Base-by-base conservation (phyloP, 768 basidiomycete species). In the Mycena latifolia region DNA sequence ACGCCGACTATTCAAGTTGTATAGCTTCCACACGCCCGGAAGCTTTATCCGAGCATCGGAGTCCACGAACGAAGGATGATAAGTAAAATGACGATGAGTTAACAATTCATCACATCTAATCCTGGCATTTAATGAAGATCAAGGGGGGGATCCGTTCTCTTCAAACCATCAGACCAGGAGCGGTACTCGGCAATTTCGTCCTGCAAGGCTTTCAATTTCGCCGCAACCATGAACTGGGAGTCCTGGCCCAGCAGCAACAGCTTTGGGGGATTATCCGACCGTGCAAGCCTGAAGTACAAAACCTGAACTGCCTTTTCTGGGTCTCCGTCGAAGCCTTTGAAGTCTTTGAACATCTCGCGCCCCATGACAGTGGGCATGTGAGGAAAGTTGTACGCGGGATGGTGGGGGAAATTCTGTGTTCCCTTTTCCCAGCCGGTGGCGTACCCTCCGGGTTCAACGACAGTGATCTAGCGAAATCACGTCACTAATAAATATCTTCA, bases 311-410 rank as follows among this genome's bases (percentile, higher is more conserved):
- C 41, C 45, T 57, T 57, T 28, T 46, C 55, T 17, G 28, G 43
- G 55, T 57, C 55, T 2, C 55, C 55, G 14, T 57, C 55, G 22
- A 33, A 57, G 8, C 43, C 43, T 14, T 57, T 28, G 43, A 57
- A 57, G 45, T 57, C 43, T 15, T 46, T 57, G 29, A 57, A 57
- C 43, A n/a, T 35, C n/a, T 4, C 43, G 20, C 43, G 55, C 1
- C 9, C n/a, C 28, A 31, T 27, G 29, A 57, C 55, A n/a, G 28
- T 47, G 55, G 28, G 55, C 55, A 57, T 57, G 43, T 46, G 43
- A 17, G 43, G 55, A 18, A 33, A 57, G 20, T 57, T 35, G 29
- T 57, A 57, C 2, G 55, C 43, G 7, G 43, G 43, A 25, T 57
- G 55, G 18, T 57, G 55, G 4, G 43, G 29, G 28, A 57, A 57